phyloP scores from a whole-genome alignment of 805 yeast genomes.

The Brettanomyces nanus region DNA sequence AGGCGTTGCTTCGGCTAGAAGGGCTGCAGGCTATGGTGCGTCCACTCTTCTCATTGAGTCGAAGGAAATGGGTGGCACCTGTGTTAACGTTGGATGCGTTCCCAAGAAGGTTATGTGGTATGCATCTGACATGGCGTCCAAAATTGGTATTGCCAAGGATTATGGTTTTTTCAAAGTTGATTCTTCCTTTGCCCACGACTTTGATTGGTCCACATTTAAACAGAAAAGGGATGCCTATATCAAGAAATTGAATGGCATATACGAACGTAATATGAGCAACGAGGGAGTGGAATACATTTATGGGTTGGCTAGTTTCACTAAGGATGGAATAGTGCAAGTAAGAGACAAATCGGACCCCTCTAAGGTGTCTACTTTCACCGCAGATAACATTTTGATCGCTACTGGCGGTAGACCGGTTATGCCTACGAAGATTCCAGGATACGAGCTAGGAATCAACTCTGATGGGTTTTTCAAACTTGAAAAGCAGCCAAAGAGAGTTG shows the following conservation, averaged over 20 bases:
- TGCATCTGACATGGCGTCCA: constrained; percentile 82
- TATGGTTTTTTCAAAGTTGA: constrained; percentile 69
- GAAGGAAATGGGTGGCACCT: constrained; percentile 87
- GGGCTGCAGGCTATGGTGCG: constrained; percentile 93
- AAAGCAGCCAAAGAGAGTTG: constrained; percentile 84
- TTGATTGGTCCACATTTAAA: constrained; percentile 79
- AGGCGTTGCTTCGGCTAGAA: constrained; percentile 96
- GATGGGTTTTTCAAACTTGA: constrained; percentile 85
- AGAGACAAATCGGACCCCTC: constrained; percentile 52
- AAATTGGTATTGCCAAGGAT: constrained; percentile 63
- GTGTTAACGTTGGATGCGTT: constrained; percentile 99
- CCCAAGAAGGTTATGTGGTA: constrained; percentile 99
- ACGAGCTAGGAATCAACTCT: constrained; percentile 75
- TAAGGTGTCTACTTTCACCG: constrained; percentile 47
- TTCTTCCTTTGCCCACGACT: constrained; percentile 45
- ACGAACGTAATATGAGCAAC: constrained; percentile 75
- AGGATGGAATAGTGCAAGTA: constrained; percentile 73
- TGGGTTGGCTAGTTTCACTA: constrained; percentile 78
- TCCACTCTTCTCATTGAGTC: constrained; percentile 78
- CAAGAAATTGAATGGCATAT: constrained; percentile 81
- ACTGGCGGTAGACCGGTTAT: constrained; percentile 84
- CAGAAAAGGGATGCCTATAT: constrained; percentile 89
- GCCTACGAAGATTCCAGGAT: constrained; percentile 69
- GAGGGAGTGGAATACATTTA: constrained; percentile 84
- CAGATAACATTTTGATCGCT: constrained; percentile 80